Base-by-base conservation (phyloP, 2,329 filamentous ascomycete genomes). In the Colletotrichum spaethianum region DNA sequence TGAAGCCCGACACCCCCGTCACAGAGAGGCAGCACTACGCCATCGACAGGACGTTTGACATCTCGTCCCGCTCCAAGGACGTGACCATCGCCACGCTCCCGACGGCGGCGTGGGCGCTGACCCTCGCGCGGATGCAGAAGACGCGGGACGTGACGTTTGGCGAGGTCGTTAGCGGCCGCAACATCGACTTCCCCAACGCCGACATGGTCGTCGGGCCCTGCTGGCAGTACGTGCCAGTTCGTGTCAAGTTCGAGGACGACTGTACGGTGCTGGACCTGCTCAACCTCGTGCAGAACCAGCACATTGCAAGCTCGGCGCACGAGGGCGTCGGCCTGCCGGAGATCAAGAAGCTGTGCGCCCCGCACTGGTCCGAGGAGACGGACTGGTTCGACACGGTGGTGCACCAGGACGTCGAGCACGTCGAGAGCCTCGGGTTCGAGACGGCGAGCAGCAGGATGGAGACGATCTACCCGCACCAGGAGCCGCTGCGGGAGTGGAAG, bases 61-160 rank as follows among this genome's bases (percentile, higher is more conserved):
- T 89, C 77, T 79, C 86, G 71, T 75, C 83, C 0, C 84, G 87
- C 1, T 82, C 83, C 16, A 84, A 83, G 60, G 88, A 90, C 71
- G 86, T 91, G 68, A 93, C 91, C 1, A 84, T 89, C 14, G 90
- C 91, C 2, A 92, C 90, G 0, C 82, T 93, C 0, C 90, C 91
- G n/a, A 91, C 91, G 0, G 90, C 91, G 0, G 90, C 90, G 0
- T 93, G 91, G 91, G 89, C 90, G 0, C 79, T 92, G 9, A 88
- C 88, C 23, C 86, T 93, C 1, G 88, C 91, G 1, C 87, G 86
- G 5, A 85, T 88, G 14, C 84, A 88, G 0, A 78, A 79, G 1
- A 79, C 83, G 20, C 83, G 83, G 2, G 91, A 93, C 76, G 88
- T 93, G 46, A 85, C 90, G 11, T 93, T 93, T 73, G 91, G 91